Base-by-base conservation (phyloP, 257 asterid genomes). In the Gentiana dahurica region DNA sequence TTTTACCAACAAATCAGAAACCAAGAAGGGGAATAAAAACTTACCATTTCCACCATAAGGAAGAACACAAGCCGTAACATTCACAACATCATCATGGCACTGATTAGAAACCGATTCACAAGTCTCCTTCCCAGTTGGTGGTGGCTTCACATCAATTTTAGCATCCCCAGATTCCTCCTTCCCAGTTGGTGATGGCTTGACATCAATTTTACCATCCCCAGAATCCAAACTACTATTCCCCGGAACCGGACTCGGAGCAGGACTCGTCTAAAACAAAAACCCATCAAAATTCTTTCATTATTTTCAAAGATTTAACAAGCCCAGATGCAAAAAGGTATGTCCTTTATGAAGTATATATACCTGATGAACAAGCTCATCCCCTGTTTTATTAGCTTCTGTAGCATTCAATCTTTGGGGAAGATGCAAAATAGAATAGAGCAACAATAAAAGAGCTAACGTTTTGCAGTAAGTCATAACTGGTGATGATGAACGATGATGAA, bases 11-110 rank as follows among this genome's bases (percentile, higher is more conserved):
- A 48, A 2, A 47, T 49, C 32, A 41, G 50, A 10, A 45, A 7
- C 65, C 60, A 45, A 13, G 38, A 41, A 43, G 0, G 53, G 32
- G 36, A 6, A 55, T 49, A 41, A 3, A 7, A 46, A 11, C 32
- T 54, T 62, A 82, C 86, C 83, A 34, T 64, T 57, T 62, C 68
- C 73, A 41, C 59, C 62, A 57, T 44, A 35, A 48, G 78, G 77
- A 24, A 82, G 76, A 10, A 76, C 61, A 61, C 95, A 82, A n/a
- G 86, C 84, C 38, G 76, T 75, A 58, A 85, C 44, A 43, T 52
- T 65, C 66, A 54, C 64, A 60, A 58, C 72, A 68, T 63, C 70
- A 53, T 76, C 52, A 48, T 34, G 68, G 67, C 95, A 85, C 71
- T 76, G 69, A 41, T 58, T 52, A 46, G 52, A 38, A 41, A 62